phyloP scores from a whole-genome alignment of 352 stramenopile genomes.

The Globisporangium irregulare region DNA sequence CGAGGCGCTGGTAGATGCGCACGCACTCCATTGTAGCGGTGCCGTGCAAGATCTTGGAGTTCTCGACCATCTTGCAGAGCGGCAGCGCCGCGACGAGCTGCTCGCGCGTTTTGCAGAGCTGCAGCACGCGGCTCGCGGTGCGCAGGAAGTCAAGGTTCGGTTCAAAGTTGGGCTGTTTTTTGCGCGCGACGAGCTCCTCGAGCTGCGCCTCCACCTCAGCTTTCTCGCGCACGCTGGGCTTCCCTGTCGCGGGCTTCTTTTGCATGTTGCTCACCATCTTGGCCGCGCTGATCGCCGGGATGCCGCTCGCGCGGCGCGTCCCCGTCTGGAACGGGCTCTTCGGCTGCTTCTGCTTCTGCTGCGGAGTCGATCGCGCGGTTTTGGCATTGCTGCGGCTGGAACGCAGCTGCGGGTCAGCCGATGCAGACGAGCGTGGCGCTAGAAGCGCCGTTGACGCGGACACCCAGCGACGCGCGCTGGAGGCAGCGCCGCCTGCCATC shows the following conservation, averaged over 20 bases:
- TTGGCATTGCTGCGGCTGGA: slow-evolving; percentile 2
- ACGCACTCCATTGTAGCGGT: slow-evolving; percentile 55
- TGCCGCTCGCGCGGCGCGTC: slow-evolving; percentile 6
- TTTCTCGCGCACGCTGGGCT: slow-evolving; percentile 18
- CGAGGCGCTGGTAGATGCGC: slow-evolving; percentile 59
- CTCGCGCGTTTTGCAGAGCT: slow-evolving; percentile 46
- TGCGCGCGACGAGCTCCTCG: slow-evolving; percentile 34
- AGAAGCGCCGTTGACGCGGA: slow-evolving; percentile 2
- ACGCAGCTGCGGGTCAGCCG: neutral
- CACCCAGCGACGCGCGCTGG: slow-evolving; percentile 4
- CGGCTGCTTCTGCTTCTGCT: neutral
- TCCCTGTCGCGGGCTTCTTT: neutral
- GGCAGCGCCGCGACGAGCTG: slow-evolving; percentile 56
- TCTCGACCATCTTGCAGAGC: slow-evolving; percentile 50
- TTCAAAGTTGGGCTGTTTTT: slow-evolving; percentile 32
- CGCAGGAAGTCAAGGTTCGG: slow-evolving; percentile 47
- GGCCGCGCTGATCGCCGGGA: slow-evolving; percentile 11
- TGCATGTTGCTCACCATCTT: slow-evolving; percentile 17
- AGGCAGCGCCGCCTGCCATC: neutral
- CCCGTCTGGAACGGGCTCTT: slow-evolving; percentile 6
- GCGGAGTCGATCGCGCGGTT: neutral
- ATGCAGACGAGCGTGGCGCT: neutral
- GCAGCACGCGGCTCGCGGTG: slow-evolving; percentile 37
- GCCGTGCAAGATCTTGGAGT: slow-evolving; percentile 30
- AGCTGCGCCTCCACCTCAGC: slow-evolving; percentile 27